Conservation (phyloP, 257 asterid genomes). For the Primulina huaijiensis region DNA sequence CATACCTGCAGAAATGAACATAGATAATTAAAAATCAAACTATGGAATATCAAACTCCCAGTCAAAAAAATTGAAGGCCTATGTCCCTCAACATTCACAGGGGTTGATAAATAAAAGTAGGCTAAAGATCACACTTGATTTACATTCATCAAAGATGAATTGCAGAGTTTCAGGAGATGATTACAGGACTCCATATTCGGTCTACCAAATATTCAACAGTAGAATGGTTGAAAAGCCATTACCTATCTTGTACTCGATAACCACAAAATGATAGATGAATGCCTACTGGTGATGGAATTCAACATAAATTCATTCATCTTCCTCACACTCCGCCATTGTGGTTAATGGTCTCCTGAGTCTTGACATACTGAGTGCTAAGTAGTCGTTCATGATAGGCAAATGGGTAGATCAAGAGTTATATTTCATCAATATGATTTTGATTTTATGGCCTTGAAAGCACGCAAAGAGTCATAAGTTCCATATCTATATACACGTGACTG, state of each 20-base stretch:
- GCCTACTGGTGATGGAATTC: not conserved
- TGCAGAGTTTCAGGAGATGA: too few species aligned
- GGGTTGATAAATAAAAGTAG: too few species aligned
- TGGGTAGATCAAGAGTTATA: not conserved
- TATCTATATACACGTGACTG: not conserved
- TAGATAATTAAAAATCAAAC: not conserved
- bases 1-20: conserved; percentile 40
- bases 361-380: not conserved
- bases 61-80: not conserved
- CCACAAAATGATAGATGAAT: not conserved
- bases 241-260: not conserved
- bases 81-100: not conserved
- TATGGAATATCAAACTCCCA: not conserved
- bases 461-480: not conserved
- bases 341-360: too few species aligned
- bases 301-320: not conserved
- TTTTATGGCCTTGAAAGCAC: not conserved
- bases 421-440: not conserved
- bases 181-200: too few species aligned
- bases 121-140: too few species aligned
- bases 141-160: too few species aligned
- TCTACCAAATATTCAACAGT: not conserved
- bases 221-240: not conserved
- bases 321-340: not conserved
- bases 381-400: not conserved